Conservation (phyloP, 2,329 filamentous ascomycete genomes). For the Fusarium bulbicola region DNA sequence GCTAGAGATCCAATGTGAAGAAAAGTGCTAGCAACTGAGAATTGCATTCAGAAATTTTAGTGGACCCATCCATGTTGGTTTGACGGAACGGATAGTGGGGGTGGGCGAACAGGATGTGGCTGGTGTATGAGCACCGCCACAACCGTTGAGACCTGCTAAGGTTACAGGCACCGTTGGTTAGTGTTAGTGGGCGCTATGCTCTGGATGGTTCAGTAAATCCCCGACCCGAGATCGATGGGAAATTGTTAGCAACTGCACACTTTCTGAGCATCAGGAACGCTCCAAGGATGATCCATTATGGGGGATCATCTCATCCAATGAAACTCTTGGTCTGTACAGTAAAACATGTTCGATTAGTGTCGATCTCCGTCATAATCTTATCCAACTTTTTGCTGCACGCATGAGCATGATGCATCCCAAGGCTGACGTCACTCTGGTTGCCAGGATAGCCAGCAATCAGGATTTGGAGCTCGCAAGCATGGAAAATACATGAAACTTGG, state of each 20-base stretch:
- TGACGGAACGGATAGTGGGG: conserved; percentile 34
- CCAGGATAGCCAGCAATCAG: conserved; percentile 40
- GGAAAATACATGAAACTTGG: conserved; percentile 32
- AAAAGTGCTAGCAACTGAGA: conserved; percentile 27
- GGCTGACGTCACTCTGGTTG: conserved; percentile 41
- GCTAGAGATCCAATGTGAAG: conserved; percentile 7
- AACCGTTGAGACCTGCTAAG: conserved; percentile 4
- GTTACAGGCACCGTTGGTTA: background rate
- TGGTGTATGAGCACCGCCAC: background rate
- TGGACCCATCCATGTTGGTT: conserved; percentile 32
- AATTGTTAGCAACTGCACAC: background rate
- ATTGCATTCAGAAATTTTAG: conserved; percentile 40
- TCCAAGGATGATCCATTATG: conserved; percentile 2
- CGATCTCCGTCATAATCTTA: conserved; percentile 40
- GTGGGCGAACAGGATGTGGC: conserved; percentile 16
- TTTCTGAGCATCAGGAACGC: conserved; percentile 4
- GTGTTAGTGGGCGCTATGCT: conserved; percentile 8
- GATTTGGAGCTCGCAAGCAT: conserved; percentile 40
- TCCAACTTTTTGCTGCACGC: conserved; percentile 29
- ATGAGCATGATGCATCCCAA: conserved; percentile 9
- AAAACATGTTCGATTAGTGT: conserved; percentile 26
- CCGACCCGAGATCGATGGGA: conserved; percentile 5
- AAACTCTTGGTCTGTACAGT: background rate
- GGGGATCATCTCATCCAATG: conserved; percentile 11
- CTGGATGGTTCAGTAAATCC: conserved; percentile 7